Evolutionary conservation across 2,329 filamentous ascomycete species (phyloP).

Genomic region (Emmonsiellopsis sp.): DNA sequence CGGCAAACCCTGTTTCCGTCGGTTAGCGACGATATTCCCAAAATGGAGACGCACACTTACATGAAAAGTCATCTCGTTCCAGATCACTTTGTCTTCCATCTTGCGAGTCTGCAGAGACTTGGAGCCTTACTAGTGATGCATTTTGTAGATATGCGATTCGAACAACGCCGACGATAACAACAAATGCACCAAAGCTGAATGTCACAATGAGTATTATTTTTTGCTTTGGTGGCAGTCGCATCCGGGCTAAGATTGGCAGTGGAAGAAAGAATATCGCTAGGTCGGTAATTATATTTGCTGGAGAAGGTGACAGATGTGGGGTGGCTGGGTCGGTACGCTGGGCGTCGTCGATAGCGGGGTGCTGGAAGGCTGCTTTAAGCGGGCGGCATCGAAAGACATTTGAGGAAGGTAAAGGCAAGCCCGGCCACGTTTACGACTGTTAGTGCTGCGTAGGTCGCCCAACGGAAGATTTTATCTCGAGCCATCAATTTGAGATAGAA

Average conservation of each 20-base stretch:
- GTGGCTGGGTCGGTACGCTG: constrained; percentile 54
- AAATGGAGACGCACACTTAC: constrained; percentile 18
- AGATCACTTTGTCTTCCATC: constrained; percentile 12
- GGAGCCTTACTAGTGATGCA: constrained; percentile 45
- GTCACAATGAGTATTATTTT: constrained; percentile 81
- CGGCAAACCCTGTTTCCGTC: too few species aligned
- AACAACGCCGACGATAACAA: constrained; percentile 78
- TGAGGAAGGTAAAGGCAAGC: constrained; percentile 70
- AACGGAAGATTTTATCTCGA: constrained; percentile 65
- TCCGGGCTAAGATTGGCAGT: constrained; percentile 76
- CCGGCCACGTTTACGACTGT: constrained; percentile 71
- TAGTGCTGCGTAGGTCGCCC: constrained; percentile 73
- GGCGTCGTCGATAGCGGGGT: constrained; percentile 35
- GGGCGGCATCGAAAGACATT: constrained; percentile 82
- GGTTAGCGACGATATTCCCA: rapidly evolving
- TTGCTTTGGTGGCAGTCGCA: constrained; percentile 74
- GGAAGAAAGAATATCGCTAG: constrained; percentile 78
- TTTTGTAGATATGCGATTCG: constrained; percentile 83
- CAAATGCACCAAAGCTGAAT: constrained; percentile 79
- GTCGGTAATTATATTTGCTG: constrained; percentile 87
- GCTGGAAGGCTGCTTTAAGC: constrained; percentile 56
- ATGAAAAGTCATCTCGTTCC: constrained; percentile 42
- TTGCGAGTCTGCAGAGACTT: constrained; percentile 24
- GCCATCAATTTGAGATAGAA: constrained; percentile 81
- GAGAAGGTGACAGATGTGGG: constrained; percentile 63